phyloP scores from a whole-genome alignment of 495 filamentous ascomycete genomes.

The Penicilliopsis zonata region DNA sequence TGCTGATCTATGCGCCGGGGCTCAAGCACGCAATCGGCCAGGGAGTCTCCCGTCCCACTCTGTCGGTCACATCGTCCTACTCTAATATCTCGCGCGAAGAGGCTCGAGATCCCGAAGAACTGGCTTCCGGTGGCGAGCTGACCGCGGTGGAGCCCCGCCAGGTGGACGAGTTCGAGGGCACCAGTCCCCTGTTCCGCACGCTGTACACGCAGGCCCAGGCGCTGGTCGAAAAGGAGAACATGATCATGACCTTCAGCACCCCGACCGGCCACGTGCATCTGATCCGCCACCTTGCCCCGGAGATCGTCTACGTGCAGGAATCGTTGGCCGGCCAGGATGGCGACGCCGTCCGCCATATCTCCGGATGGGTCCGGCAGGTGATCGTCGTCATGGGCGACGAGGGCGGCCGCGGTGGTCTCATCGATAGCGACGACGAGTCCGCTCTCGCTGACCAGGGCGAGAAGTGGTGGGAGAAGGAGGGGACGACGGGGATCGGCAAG shows the following conservation, averaged over 20 bases:
- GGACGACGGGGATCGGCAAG: conserved; percentile 72
- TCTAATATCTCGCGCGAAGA: conserved; percentile 75
- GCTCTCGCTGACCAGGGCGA: conserved; percentile 42
- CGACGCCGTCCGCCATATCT: conserved; percentile 54
- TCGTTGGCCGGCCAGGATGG: conserved; percentile 63
- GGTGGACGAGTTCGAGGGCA: conserved; percentile 20
- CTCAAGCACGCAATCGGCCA: conserved; percentile 49
- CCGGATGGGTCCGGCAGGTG: conserved; percentile 74
- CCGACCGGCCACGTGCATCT: conserved; percentile 67
- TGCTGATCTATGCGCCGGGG: conserved; percentile 77
- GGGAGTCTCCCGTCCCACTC: conserved; percentile 29
- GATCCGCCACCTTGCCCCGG: conserved; percentile 68
- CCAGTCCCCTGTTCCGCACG: conserved; percentile 52
- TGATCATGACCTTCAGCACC: conserved; percentile 81
- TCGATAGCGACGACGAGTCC: conserved; percentile 79
- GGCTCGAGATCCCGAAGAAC: conserved; percentile 53
- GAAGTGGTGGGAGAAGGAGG: conserved; percentile 75
- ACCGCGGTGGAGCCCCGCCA: conserved; percentile 32
- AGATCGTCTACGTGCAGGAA: conserved; percentile 76
- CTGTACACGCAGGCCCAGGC: conserved; percentile 62
- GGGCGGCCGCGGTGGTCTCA: conserved; percentile 70
- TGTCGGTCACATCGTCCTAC: conserved; percentile 74
- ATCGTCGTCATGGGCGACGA: conserved; percentile 79
- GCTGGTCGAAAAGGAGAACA: conserved; percentile 69
- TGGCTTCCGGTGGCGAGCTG: conserved; percentile 43